A percentile compares a stretch with the other conserved stretches of the same genome.
These are phyloP conservation scores for Geotrichum fermentans DNA, from an alignment of 1,139 yeast genomes.

Conservation along the genomic window DNA sequence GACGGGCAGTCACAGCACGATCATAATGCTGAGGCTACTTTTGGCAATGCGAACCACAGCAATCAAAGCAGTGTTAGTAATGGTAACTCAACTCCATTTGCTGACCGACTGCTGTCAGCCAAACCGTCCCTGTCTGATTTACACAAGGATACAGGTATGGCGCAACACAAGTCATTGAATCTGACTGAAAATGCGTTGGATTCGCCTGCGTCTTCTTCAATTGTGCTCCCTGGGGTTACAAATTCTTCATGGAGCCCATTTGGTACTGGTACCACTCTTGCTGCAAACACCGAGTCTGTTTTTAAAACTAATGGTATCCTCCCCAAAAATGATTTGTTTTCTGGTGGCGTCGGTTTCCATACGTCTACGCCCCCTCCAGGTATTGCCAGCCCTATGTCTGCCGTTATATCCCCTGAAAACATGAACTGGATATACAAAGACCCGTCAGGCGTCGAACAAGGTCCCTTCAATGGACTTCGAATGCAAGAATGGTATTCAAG, in stretches of 20 bases:
- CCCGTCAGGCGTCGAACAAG: slow-evolving; percentile 65
- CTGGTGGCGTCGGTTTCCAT: slow-evolving; percentile 16
- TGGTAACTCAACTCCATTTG: slow-evolving; percentile 14
- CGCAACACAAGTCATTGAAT: slow-evolving; percentile 13
- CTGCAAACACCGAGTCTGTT: slow-evolving; percentile 13
- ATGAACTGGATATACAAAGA: slow-evolving; percentile 72
- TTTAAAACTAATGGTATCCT: slow-evolving; percentile 12
- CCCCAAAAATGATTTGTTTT: slow-evolving; percentile 16
- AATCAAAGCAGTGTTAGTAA: slow-evolving; percentile 11
- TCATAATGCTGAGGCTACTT: not conserved
- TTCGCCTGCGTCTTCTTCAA: slow-evolving; percentile 13
- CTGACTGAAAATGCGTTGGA: slow-evolving; percentile 2
- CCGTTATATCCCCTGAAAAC: slow-evolving; percentile 39
- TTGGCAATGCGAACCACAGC: slow-evolving; percentile 3
- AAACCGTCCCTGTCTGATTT: slow-evolving; percentile 17
- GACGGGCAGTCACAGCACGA: slow-evolving; percentile 13
- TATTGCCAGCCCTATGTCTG: slow-evolving; percentile 22
- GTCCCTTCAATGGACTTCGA: slow-evolving; percentile 68
- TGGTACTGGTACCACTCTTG: slow-evolving; percentile 13
- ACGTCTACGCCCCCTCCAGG: slow-evolving; percentile 31
- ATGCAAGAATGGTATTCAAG: slow-evolving; percentile 77
- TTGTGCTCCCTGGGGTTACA: slow-evolving; percentile 15
- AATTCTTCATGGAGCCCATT: slow-evolving; percentile 20
- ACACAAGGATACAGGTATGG: slow-evolving; percentile 14
- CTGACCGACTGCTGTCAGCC: slow-evolving; percentile 17